Conservation (phyloP, 1,284 basidiomycete genomes). For the Sparassis latifolia region DNA sequence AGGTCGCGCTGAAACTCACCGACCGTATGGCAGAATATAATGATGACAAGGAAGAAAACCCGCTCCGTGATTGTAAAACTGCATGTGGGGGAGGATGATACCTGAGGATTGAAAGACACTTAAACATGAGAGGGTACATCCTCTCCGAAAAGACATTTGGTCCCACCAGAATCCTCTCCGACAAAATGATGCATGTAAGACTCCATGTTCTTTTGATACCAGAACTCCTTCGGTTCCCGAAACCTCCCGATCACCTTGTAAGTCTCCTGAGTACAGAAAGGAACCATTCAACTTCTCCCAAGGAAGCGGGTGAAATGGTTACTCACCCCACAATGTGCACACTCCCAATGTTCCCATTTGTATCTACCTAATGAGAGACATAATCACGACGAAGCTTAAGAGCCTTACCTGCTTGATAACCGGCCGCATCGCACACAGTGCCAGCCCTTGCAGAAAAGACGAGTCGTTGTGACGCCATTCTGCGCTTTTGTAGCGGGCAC, state of each 20-base stretch:
- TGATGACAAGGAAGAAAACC: slow-evolving; percentile 8
- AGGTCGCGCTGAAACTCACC: slow-evolving; percentile 27
- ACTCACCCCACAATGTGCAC: slow-evolving; percentile 44
- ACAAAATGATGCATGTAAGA: slow-evolving; percentile 14
- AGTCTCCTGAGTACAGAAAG: slow-evolving; percentile 12
- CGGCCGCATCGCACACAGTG: slow-evolving; percentile 64
- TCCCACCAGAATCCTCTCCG: slow-evolving; percentile 18
- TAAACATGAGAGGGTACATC: background rate
- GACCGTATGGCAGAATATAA: slow-evolving; percentile 38
- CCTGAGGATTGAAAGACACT: slow-evolving; percentile 2
- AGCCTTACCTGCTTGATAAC: slow-evolving; percentile 58
- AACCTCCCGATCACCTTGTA: slow-evolving; percentile 23
- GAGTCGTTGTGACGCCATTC: slow-evolving; percentile 39
- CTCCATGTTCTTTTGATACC: slow-evolving; percentile 20
- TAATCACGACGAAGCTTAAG: background rate
- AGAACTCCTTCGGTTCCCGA: slow-evolving; percentile 36
- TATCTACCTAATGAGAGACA: slow-evolving; percentile 32
- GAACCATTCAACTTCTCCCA: background rate
- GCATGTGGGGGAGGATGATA: slow-evolving; percentile 6
- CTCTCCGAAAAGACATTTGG: background rate
- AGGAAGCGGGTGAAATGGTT: background rate
- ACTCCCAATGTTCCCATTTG: slow-evolving; percentile 72
- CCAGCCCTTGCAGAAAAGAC: slow-evolving; percentile 58
- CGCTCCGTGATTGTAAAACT: background rate
- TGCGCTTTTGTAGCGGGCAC: slow-evolving; percentile 22